Percentiles rank a stretch among this genome's conserved stretches.
These are phyloP conservation scores for Starmerella powellii DNA, from an alignment of 805 yeast genomes.

Conservation along the genomic window DNA sequence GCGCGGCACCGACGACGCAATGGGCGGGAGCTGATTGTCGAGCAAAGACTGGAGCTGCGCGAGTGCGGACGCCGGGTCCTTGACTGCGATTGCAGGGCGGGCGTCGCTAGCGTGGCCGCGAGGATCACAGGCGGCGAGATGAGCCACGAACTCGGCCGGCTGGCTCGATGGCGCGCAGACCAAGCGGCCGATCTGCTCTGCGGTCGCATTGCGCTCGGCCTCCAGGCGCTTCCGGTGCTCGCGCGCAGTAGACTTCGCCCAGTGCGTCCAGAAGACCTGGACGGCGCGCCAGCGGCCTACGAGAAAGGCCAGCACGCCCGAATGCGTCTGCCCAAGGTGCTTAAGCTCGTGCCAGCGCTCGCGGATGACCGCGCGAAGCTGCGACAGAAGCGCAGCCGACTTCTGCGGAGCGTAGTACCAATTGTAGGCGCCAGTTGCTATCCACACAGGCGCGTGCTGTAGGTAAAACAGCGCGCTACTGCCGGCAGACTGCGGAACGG, in stretches of 20 bases:
- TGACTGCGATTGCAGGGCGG: neutral
- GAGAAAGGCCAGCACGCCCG: neutral
- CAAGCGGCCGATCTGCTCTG: constrained; percentile 15
- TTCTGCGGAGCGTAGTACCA: neutral
- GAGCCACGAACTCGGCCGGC: neutral
- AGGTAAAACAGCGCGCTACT: constrained; percentile 14
- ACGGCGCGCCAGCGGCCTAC: constrained; percentile 5
- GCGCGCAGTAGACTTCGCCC: neutral
- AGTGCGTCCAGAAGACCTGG: neutral
- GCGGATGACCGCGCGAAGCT: neutral
- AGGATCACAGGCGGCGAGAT: no score
- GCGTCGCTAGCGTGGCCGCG: neutral
- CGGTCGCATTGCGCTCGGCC: constrained; percentile 6
- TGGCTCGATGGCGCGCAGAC: neutral
- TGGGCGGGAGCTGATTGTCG: neutral
- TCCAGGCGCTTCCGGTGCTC: constrained; percentile 1
- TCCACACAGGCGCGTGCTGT: constrained; percentile 16
- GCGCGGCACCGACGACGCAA: constrained; percentile 12
- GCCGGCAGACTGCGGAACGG: constrained; percentile 2
- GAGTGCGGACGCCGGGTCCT: constrained; percentile 11
- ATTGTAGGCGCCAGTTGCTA: neutral
- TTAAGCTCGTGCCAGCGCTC: neutral
- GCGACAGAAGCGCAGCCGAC: neutral
- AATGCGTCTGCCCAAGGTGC: neutral
- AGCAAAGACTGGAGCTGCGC: constrained; percentile 16